Evolutionary conservation across 164 flowering plant genomes (phyloP), one percentile per base, ranked within the genome.

Genomic region (Annona cherimola): DNA sequence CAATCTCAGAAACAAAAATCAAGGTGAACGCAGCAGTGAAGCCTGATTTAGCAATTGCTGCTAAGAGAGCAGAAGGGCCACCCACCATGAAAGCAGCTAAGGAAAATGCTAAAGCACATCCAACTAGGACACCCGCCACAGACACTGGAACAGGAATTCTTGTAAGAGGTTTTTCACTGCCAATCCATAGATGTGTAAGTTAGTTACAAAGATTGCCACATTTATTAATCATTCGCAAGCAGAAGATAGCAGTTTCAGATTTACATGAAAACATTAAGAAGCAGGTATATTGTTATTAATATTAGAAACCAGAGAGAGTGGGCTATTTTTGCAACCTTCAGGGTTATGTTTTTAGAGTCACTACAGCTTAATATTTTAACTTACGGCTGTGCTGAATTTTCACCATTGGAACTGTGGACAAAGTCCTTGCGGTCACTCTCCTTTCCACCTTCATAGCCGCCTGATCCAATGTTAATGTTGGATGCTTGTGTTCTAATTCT

Each of bases 1-100:
- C 99, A 75, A 95, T 95, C 83, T 95, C 99, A 72, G 99, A 95
- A 69, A 95, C 97, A 89, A 89, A 93, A 76, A 95, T 95, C 77
- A 95, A 84, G 0, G 88, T 69, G 85, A 95, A 93, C 45, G 99
- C 99, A 69, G 99, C 99, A 66, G 99, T 87, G 75, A 95, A 91
- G 45, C 99, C 99, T 63, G 99, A 90, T 82, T 95, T 95, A 60
- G 99, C 85, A 65, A 92, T 79, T 74, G 94, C 97, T 61, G 87
- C 89, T 70, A 92, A 78, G 45, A 91, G 59, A 70, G 91, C 69
- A 71, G 94, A 87, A 79, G 97, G 93, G 68, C 88, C 85, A 73
- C 90, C 90, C 74, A 85, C 91, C 68, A 76, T 82, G 72, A 89
- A 90, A 43, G 83, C 80, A 74, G 89, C 83, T 65, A 89, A 69